Evolutionary conservation across 306 rosid species (phyloP).

Genomic region (Delonix regia): DNA sequence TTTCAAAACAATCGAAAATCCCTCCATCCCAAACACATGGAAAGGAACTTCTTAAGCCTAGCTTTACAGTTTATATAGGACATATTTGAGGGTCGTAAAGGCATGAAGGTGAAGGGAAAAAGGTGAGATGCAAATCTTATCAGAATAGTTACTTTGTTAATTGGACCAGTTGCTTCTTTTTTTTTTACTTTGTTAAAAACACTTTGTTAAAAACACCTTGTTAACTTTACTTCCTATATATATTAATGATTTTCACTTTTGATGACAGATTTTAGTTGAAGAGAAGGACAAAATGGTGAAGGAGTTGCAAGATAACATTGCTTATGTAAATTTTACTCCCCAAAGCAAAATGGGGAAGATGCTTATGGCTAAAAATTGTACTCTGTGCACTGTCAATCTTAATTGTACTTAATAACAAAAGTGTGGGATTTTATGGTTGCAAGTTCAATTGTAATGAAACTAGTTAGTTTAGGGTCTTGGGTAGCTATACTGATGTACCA

Average conservation of each 20-base stretch:
- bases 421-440: no score
- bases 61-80: conserved; percentile 33
- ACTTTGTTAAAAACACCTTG: no score
- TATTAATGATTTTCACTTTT: conserved; percentile 1
- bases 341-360: conserved; percentile 95
- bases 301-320: conserved; percentile 85
- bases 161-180: no score
- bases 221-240: conserved; percentile 1
- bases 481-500: no score
- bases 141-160: no score
- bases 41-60: neutral
- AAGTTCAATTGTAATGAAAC: no score
- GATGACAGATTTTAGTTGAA: conserved; percentile 78
- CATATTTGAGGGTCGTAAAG: conserved; percentile 3
- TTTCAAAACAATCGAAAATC: no score
- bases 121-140: conserved; percentile 28
- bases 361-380: conserved; percentile 94
- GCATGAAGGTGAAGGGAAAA: conserved; percentile 21
- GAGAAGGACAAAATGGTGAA: conserved; percentile 85
- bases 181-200: no score
- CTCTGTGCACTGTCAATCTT: no score
- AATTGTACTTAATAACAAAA: no score
- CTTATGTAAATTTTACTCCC: conserved; percentile 83
- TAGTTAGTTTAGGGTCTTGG: no score
- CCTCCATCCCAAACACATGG: neutral